Base-by-base conservation (phyloP, 176 grass and related monocot genomes). In the Rhynchospora pubera region DNA sequence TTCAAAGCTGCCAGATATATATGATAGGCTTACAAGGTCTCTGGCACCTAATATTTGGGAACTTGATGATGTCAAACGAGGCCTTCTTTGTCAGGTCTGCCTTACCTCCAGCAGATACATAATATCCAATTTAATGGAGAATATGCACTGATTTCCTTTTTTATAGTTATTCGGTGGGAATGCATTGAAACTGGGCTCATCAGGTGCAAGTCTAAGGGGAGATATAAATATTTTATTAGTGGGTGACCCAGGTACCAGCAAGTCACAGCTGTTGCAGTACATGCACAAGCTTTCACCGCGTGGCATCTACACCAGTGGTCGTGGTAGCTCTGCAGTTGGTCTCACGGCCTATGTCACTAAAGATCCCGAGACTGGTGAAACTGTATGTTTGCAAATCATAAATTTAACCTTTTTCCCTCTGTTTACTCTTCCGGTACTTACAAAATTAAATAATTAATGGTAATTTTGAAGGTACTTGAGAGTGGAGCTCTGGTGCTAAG, bases 221-320 rank as follows among this genome's bases (percentile, higher is more conserved):
- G 97, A 99, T 70, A 96, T 99, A 42, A 99, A 99, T 72, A 91
- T 99, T 90, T 87, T 99, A 78, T 82, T 99, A 79, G 97, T 99
- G 82, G 97, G 97, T 53, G 97, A 99, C 83, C 97, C 97, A 78
- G 97, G 97, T 82, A 99, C 97, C 2, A 99, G 97, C 85, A 99
- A 99, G 89, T 99, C 97, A 18, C 97, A 99, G 83, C 89, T 99
- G 72, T 86, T 99, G n/a, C 97, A 96, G 70, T 99, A 99, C 87
- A 99, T 99, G 26, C 97, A 99, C 86, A 95, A 99, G 85, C 60
- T 99, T 3, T 95, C 96, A 58, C 96, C 97, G 45, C 97, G 93
- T 63, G 97, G 97, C 83, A 99, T 96, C 82, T 99, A 99, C 61
- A 99, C 97, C 48, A 99, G 93, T 83, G 97, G 97, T 59, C 91